phyloP scores from a whole-genome alignment of 768 basidiomycete genomes.

The Naganishia kalamii region DNA sequence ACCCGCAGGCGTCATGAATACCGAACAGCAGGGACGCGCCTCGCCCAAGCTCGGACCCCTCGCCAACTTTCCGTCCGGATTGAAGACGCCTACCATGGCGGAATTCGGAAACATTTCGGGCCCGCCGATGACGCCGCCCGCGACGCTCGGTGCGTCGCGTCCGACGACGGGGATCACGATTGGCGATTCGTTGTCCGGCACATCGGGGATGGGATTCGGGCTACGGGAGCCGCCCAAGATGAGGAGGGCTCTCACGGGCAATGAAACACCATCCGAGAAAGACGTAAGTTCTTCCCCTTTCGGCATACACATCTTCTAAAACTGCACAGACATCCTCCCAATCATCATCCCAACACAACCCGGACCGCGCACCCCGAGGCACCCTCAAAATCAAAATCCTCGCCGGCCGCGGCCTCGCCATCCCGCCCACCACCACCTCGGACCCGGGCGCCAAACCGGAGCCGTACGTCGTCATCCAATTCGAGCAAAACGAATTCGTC shows the following conservation, averaged over 20 bases:
- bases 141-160: conserved; percentile 36
- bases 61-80: conserved; percentile 19
- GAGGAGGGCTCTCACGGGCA: conserved; percentile 39
- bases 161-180: conserved; percentile 38
- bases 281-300: too few species aligned
- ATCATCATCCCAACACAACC: conserved; percentile 21
- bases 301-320: too few species aligned
- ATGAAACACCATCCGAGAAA: too few species aligned
- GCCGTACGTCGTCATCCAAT: conserved; percentile 87
- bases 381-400: conserved; percentile 96
- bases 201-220: conserved; percentile 42
- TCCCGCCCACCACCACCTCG: conserved; percentile 58
- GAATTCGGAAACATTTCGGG: background rate
- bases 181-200: conserved; percentile 25
- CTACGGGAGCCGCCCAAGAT: conserved; percentile 46
- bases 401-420: conserved; percentile 74
- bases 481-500: conserved; percentile 98
- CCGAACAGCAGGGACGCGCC: conserved; percentile 23
- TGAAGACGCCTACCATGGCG: background rate
- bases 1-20: background rate
- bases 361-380: conserved; percentile 43
- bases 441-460: conserved; percentile 29
- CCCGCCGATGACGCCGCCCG: conserved; percentile 29
- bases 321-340: too few species aligned
- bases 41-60: conserved; percentile 29